A percentile compares a stretch with the other conserved stretches of the same genome.
phyloP scores from a whole-genome alignment of 208 protist species.

The Leishmania gerbilli region DNA sequence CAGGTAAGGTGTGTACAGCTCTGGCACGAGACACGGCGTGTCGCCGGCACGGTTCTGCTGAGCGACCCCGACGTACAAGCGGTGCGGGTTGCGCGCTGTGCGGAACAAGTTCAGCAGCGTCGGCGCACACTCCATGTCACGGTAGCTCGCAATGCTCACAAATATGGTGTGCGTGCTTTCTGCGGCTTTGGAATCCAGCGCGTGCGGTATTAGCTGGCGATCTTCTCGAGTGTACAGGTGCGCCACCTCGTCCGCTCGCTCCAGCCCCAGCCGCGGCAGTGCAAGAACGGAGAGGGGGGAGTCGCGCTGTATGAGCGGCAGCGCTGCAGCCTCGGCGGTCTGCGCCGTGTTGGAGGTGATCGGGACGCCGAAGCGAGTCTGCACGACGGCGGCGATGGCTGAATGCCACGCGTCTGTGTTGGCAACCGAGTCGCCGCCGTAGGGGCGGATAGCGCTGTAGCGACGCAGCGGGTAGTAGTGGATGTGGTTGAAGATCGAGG shows the following conservation, averaged over 20 bases:
- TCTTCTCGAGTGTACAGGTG: conserved; percentile 18
- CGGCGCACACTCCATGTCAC: conserved; percentile 80
- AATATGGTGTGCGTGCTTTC: conserved; percentile 70
- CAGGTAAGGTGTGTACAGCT: conserved; percentile 32
- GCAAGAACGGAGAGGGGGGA: conserved; percentile 21
- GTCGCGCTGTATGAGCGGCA: neutral
- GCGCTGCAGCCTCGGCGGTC: neutral
- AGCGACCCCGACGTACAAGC: conserved; percentile 85
- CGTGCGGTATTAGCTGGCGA: conserved; percentile 15
- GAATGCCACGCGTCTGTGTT: conserved; percentile 47
- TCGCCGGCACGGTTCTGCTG: conserved; percentile 65
- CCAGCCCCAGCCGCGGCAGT: conserved; percentile 7
- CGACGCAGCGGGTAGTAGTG: conserved; percentile 67
- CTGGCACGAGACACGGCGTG: conserved; percentile 43
- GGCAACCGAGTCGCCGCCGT: conserved; percentile 32
- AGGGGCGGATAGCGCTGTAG: conserved; percentile 34
- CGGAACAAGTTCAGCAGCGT: conserved; percentile 77
- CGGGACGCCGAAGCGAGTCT: conserved; percentile 20
- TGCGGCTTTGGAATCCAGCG: conserved; percentile 7
- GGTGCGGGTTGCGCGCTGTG: conserved; percentile 64
- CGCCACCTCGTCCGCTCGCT: conserved; percentile 18
- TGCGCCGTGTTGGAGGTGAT: neutral
- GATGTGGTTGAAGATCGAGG: conserved; percentile 48
- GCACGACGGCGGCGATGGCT: conserved; percentile 41
- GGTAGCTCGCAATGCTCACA: conserved; percentile 88